Conservation (phyloP, 495 filamentous ascomycete species). For the Margaritispora aquatica region DNA sequence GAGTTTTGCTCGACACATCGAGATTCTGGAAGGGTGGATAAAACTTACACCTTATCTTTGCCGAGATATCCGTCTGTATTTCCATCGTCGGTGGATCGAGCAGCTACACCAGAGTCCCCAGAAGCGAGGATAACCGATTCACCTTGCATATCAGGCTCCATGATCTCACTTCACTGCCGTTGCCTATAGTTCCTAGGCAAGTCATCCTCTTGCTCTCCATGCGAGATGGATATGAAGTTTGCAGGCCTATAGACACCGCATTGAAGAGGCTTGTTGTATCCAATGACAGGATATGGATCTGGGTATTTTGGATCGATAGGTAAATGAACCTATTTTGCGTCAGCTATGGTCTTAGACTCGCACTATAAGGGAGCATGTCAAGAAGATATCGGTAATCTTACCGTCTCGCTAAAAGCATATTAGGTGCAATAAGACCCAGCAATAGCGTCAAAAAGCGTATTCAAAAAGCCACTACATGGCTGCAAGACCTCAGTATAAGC, state of each 20-base stretch:
- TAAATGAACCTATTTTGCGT: too few relatives aligned
- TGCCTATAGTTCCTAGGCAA: conserved; percentile 41
- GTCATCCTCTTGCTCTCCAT: conserved; percentile 45
- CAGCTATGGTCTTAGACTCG: too few relatives aligned
- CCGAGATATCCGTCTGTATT: conserved; percentile 12
- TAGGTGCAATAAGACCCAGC: conserved; percentile 58
- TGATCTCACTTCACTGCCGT: conserved; percentile 20
- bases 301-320: conserved; percentile 50
- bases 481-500: conserved; percentile 9
- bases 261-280: conserved; percentile 50
- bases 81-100: conserved; percentile 19
- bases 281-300: conserved; percentile 36
- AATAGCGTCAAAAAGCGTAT: conserved; percentile 52
- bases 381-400: conserved; percentile 3
- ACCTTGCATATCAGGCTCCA: conserved; percentile 39
- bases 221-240: conserved; percentile 56
- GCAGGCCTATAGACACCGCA: conserved; percentile 53
- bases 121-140: conserved; percentile 30
- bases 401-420: conserved; percentile 37
- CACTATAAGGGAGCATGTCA: too few relatives aligned
- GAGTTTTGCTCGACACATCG: too few relatives aligned
- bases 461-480: conserved; percentile 17
- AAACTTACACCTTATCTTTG: conserved; percentile 23
- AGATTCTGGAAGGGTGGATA: too few relatives aligned
- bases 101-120: conserved; percentile 35